Base-by-base conservation (phyloP, 805 yeast genomes). In the Suhomyces kilbournensis region DNA sequence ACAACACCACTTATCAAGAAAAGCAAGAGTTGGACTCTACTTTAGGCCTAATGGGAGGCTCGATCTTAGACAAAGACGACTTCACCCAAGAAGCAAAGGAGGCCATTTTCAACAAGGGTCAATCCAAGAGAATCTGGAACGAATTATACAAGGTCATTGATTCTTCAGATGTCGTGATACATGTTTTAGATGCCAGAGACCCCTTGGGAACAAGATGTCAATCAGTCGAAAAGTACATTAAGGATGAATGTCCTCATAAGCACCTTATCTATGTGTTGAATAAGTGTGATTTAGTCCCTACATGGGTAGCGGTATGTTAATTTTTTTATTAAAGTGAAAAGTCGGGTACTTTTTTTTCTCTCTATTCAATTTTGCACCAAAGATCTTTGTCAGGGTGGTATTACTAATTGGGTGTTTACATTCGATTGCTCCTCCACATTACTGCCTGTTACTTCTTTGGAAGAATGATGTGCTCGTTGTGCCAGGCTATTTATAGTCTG, bases 391-490 rank as follows among this genome's bases (percentile, higher is more conserved):
- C 94, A 87, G 91, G 94, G 76, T 66, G 75, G 59, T 68, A 66
- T 75, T 78, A 68, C 72, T 28, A 9, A 30, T 45, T 35, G 42
- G 22, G n/a, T 66, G 66, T 60, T 50, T 56, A 53, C 55, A 56
- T 56, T 60, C 59, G 48, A 47, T 56, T 15, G 23, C 22, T 51
- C 62, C 22, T 38, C 68, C 70, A 75, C 79, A 63, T 58, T 66
- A 76, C 74, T 76, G 87, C 87, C 97, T 92, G 97, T 93, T 92
- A 93, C 93, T 83, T 85, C 96, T 84, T 88, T 92, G 97, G 97
- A 80, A 92, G 84, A 92, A 68, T 61, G 81, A 89, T 75, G 72
- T 74, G 68, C 75, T 80, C 86, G 84, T 70, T 64, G 72, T 66
- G 70, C 74, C 68, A 38, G 20, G 22, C 23, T 35, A 15, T 15